phyloP scores from a whole-genome alignment of 192 early-diverging fungal genomes.

The Coemansia reversa region DNA sequence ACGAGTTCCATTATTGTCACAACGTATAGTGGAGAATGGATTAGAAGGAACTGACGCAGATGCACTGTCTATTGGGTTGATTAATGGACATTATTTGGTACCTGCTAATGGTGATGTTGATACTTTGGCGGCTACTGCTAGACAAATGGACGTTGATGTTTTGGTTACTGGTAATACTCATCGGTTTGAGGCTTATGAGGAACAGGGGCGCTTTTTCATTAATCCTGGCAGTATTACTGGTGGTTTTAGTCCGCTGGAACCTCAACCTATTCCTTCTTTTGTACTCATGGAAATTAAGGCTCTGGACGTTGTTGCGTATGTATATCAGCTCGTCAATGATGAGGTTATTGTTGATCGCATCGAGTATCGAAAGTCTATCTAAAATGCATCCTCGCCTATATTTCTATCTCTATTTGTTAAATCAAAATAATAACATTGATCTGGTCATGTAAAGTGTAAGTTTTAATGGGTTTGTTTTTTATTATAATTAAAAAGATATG shows the following conservation, averaged over 20 bases:
- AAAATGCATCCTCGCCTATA: too few relatives aligned
- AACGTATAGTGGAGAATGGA: conserved; percentile 57
- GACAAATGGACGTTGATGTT: conserved; percentile 91
- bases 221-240: conserved; percentile 97
- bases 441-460: too few relatives aligned
- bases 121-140: conserved; percentile 69
- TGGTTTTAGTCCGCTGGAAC: conserved; percentile 60
- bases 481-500: neutral
- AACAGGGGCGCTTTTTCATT: conserved; percentile 88
- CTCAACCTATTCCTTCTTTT: conserved; percentile 76
- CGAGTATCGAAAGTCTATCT: conserved; percentile 70
- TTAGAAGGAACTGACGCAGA: conserved; percentile 14
- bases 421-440: too few relatives aligned
- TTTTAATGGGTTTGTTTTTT: neutral
- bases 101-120: conserved; percentile 62
- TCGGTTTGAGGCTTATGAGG: conserved; percentile 87
- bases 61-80: conserved; percentile 66
- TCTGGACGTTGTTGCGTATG: conserved; percentile 74
- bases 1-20: conserved; percentile 38
- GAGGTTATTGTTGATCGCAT: conserved; percentile 93
- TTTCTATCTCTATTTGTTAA: too few relatives aligned
- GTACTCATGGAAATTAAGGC: conserved; percentile 93
- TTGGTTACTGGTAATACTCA: conserved; percentile 87
- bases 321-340: conserved; percentile 89
- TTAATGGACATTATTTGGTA: conserved; percentile 87